Evolutionary conservation across 768 basidiomycete genomes (phyloP).

Genomic region (Lentinula edodes): DNA sequence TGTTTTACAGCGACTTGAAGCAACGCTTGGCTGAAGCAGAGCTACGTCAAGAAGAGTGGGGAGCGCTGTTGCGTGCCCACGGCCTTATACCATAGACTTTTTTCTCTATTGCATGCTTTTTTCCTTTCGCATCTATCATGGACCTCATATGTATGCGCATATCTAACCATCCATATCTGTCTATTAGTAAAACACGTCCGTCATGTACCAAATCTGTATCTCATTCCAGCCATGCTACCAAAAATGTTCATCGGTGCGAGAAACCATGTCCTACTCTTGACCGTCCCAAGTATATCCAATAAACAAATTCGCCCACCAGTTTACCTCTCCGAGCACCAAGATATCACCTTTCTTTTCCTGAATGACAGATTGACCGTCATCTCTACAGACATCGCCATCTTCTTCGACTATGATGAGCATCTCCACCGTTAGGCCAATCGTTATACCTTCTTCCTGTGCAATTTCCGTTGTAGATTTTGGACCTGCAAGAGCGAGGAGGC

Average conservation of each 20-base stretch:
- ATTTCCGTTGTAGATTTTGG: conserved; percentile 59
- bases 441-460: conserved; percentile 63
- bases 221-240: background rate
- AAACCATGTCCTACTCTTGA: background rate
- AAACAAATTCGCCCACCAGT: conserved; percentile 71
- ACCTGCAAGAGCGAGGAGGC: conserved; percentile 44
- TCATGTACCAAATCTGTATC: background rate
- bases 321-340: conserved; percentile 52
- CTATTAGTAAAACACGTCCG: background rate
- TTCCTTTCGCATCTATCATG: conserved; percentile 7
- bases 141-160: conserved; percentile 3
- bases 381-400: conserved; percentile 68
- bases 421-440: conserved; percentile 69
- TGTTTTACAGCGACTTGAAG: conserved; percentile 52
- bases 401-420: conserved; percentile 73
- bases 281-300: conserved; percentile 6
- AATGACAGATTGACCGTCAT: conserved; percentile 48
- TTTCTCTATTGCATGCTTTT: conserved; percentile 2
- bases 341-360: conserved; percentile 20
- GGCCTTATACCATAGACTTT: conserved; percentile 32
- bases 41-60: conserved; percentile 81
- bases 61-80: conserved; percentile 48
- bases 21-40: conserved; percentile 65
- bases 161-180: background rate
- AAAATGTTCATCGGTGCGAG: background rate